Base-by-base conservation (phyloP, 2,329 filamentous ascomycete species). In the Pseudogymnoascus sp. region DNA sequence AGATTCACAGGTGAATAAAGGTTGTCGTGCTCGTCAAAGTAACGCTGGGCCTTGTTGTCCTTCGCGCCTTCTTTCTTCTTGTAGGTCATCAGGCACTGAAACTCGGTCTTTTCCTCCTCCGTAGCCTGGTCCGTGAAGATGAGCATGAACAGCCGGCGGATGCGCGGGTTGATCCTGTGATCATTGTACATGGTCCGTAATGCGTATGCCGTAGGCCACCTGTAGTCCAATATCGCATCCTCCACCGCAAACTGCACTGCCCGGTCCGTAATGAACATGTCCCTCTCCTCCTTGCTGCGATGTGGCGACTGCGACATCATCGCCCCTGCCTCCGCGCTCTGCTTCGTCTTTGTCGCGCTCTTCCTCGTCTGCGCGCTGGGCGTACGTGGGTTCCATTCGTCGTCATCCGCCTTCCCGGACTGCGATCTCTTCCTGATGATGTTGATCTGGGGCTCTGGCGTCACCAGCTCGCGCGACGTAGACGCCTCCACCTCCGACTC, bases 151-250 rank as follows among this genome's bases (percentile, higher is more conserved):
- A 86, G 79, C 64, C 75, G 72, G 62, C 86, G 74, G 67, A 85
- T 83, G 35, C 74, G 73, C 14, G 76, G 71, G 65, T 85, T 77
- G 38, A 73, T 70, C 47, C 76, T 75, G 63, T 80, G 78, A 68
- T 86, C 81, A 65, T 86, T 82, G 70, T 84, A 86, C 63, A 86
- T 75, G 12, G 77, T 79, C 60, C 82, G 77, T 62, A 87, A 74
- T 41, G 84, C 83, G 75, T 79, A 86, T 2, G 84, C 84, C 7
- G 83, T 86, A 60, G 82, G 81, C 69, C 83, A 86, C 62, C 81
- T 80, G 64, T 77, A 76, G 67, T 81, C 77, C 62, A 76, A 74
- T 57, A 87, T 71, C 4, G 83, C 83, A 67, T 84, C 78, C 8
- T 83, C 78, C 30, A 86, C 81, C n/a, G 82, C 82, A 32, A 72